These are phyloP conservation scores for Diutina ranongensis DNA, from an alignment of 1,139 yeast species.

Conservation along the genomic window DNA sequence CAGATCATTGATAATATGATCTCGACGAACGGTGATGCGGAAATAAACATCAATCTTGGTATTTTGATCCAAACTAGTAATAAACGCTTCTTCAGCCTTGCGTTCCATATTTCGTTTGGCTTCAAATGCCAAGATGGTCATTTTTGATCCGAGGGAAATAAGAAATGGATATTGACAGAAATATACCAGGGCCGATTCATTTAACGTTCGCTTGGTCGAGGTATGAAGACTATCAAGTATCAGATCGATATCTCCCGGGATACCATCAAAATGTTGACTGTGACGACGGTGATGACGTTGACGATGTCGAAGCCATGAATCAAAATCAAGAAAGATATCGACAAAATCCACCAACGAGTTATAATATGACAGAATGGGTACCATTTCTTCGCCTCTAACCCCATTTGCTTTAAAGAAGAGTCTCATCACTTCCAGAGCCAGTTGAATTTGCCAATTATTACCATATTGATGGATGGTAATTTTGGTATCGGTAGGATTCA, in stretches of 20 bases:
- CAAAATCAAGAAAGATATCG: conserved; percentile 69
- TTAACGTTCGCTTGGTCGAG: neutral
- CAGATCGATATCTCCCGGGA: conserved; percentile 28
- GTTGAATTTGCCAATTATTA: conserved; percentile 67
- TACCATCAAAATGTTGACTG: conserved; percentile 11
- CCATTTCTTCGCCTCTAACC: conserved; percentile 18
- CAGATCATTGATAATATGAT: conserved; percentile 63
- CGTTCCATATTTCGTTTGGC: conserved; percentile 75
- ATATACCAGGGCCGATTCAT: conserved; percentile 23
- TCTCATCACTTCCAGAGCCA: conserved; percentile 51
- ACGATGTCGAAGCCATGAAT: conserved; percentile 54
- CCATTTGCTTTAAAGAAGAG: conserved; percentile 44
- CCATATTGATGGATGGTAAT: conserved; percentile 56
- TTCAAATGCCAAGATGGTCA: conserved; percentile 70
- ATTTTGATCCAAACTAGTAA: conserved; percentile 56
- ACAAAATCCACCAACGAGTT: conserved; percentile 75
- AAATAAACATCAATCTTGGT: conserved; percentile 57
- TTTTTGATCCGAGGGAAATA: conserved; percentile 72
- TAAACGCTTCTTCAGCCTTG: conserved; percentile 83
- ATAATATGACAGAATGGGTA: conserved; percentile 52
- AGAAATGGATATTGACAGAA: conserved; percentile 82
- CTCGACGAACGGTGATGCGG: conserved; percentile 56
- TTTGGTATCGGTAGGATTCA: conserved; percentile 22
- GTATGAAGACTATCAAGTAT: conserved; percentile 12
- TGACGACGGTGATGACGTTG: conserved; percentile 10